Evolutionary conservation across 73 alveolate genomes (phyloP).

Genomic region (Tetrahymena borealis): DNA sequence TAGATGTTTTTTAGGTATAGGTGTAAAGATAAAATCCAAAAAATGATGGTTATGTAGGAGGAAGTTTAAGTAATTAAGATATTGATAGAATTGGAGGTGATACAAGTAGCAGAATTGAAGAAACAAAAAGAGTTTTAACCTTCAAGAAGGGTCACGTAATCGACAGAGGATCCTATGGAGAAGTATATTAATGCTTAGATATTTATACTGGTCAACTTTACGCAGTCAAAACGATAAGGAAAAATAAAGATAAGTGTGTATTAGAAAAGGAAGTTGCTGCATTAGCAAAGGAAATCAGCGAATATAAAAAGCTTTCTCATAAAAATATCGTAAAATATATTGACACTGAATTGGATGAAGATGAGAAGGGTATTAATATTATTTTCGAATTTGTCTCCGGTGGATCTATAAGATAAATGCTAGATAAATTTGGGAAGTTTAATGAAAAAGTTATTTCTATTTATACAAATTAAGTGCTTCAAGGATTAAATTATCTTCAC

Average conservation of each 20-base stretch:
- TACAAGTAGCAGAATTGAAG: not conserved
- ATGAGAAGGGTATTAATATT: constrained; percentile 38
- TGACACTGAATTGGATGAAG: constrained; percentile 45
- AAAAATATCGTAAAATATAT: constrained; percentile 42
- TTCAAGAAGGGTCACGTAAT: constrained; percentile 34
- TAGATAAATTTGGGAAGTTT: constrained; percentile 41
- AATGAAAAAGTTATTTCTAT: constrained; percentile 41
- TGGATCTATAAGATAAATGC: constrained; percentile 47
- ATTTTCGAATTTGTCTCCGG: constrained; percentile 46
- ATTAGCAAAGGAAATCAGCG: constrained; percentile 36
- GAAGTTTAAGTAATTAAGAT: not conserved
- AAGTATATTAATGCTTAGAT: constrained; percentile 67
- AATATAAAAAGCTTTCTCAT: constrained; percentile 39
- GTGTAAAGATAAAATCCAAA: not conserved
- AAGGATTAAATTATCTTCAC: constrained; percentile 46
- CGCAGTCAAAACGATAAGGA: constrained; percentile 61
- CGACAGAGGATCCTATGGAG: constrained; percentile 56
- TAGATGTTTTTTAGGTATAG: not conserved
- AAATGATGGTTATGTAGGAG: not conserved
- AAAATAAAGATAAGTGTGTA: constrained; percentile 10
- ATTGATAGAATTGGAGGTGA: not conserved
- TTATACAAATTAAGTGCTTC: constrained; percentile 30
- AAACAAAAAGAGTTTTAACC: not conserved
- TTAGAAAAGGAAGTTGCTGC: not conserved
- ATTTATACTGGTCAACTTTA: constrained; percentile 56